phyloP scores from a whole-genome alignment of 1,139 yeast species.

The Keqinozyma sinolaborantium region DNA sequence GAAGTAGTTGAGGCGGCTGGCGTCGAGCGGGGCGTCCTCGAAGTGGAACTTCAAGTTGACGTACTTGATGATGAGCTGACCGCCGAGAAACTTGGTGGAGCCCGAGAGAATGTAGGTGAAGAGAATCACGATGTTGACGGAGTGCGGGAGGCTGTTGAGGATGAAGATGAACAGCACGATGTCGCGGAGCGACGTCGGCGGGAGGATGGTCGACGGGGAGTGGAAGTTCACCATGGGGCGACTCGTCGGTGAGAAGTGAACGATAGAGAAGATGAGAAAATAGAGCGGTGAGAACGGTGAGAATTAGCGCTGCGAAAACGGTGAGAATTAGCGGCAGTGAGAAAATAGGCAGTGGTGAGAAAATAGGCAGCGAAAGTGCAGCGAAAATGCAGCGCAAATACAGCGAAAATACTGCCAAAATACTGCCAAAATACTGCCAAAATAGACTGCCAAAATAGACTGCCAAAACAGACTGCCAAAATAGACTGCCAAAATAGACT shows the following conservation, averaged over 20 bases:
- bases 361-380: too few relatives aligned
- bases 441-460: too few relatives aligned
- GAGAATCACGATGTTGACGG: constrained; percentile 35
- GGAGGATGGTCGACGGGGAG: constrained; percentile 14
- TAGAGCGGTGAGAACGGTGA: too few relatives aligned
- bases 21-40: constrained; percentile 9
- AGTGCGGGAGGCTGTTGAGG: constrained; percentile 38
- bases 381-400: too few relatives aligned
- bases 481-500: too few relatives aligned
- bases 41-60: constrained; percentile 15
- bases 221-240: not conserved
- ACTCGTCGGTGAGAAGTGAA: not conserved
- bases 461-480: too few relatives aligned
- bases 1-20: constrained; percentile 12
- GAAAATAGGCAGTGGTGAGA: too few relatives aligned
- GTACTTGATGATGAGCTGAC: constrained; percentile 34
- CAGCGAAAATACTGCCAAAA: too few relatives aligned
- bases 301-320: too few relatives aligned
- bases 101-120: constrained; percentile 39
- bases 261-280: too few relatives aligned
- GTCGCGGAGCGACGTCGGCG: constrained; percentile 38
- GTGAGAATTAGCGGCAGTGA: too few relatives aligned
- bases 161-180: constrained; percentile 41
- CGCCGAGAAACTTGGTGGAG: constrained; percentile 38
- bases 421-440: too few relatives aligned